phyloP scores from a whole-genome alignment of 768 basidiomycete genomes.

The Mycena haematopus region DNA sequence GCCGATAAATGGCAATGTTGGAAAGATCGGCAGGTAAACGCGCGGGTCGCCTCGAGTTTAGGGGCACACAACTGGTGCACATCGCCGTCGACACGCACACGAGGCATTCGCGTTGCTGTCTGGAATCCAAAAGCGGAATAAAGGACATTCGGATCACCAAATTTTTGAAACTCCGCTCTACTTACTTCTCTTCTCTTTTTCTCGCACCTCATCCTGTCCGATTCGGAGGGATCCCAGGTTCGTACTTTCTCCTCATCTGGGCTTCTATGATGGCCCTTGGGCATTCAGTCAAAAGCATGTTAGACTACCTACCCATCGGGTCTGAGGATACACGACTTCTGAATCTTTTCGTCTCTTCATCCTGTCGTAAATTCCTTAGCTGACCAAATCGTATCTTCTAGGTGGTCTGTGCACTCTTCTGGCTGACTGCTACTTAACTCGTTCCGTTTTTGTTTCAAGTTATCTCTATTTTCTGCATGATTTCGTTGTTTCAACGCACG shows the following conservation, averaged over 20 bases:
- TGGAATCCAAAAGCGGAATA: neutral
- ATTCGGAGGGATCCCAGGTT: conserved; percentile 5
- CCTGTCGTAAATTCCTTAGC: neutral
- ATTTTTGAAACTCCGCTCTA: conserved; percentile 4
- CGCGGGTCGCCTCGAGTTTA: conserved; percentile 12
- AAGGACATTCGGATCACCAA: neutral
- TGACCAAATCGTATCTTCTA: conserved; percentile 1
- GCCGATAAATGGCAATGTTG: neutral
- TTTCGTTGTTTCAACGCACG: too few species aligned
- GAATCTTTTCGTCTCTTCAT: conserved; percentile 19
- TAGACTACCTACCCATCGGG: conserved; percentile 39
- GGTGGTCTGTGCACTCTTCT: neutral
- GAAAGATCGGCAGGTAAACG: conserved; percentile 6
- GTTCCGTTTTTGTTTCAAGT: neutral
- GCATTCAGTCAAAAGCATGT: conserved; percentile 38
- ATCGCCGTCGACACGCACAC: neutral
- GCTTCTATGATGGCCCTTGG: conserved; percentile 23
- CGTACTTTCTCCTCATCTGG: neutral
- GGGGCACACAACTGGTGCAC: neutral
- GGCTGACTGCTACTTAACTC: neutral
- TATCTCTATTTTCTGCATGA: too few species aligned
- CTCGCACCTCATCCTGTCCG: neutral
- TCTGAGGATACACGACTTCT: conserved; percentile 32
- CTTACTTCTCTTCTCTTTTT: neutral
- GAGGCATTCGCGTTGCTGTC: conserved; percentile 20